Evolutionary conservation across 306 rosid species (phyloP), one percentile per base, ranked within the genome.

Genomic region (Mucuna pruriens): DNA sequence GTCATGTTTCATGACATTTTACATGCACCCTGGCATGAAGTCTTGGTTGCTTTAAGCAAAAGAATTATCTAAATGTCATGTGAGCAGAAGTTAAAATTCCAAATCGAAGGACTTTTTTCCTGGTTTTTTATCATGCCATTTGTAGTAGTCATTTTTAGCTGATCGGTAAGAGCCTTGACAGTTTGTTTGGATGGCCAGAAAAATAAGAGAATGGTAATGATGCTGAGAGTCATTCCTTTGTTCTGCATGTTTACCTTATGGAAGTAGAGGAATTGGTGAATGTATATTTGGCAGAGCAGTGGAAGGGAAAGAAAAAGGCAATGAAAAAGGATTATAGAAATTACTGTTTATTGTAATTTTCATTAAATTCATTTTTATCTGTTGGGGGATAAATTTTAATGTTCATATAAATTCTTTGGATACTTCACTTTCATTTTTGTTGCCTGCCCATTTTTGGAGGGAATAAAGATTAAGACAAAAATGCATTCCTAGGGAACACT

Each of bases 371-470:
- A 69, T 62, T 54, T 51, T 62, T 48, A 62, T 51, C 17, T 62
- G 23, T 25, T n/a, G 70, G 74, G 20, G 29, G 67, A 26, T 52
- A 76, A 68, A 85, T 64, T 42, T 76, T 40, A 70, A 76, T 42
- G 49, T 81, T 71, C 55, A 33, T 25, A 72, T 39, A 52, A 51
- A 49, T 68, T 33, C 72, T 64, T n/a, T 63, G 65, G 46, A 36
- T 42, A 33, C 72, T 42, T 44, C 10, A 13, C 78, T 39, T 62
- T 76, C 23, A 17, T 26, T 52, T 80, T 76, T 55, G 2, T 17
- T 85, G 68, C 69, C 23, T 69, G 45, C 61, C 55, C 75, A 70
- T 61, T 70, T 71, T 61, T 31, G 52, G 74, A 75, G 57, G 58
- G 82, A 84, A 40, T 58, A 44, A 22, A 63, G 45, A 57, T 75